Evolutionary conservation across 768 basidiomycete species (phyloP), one percentile per base, ranked within the genome.

Genomic region (Lanmaoa rubissima): DNA sequence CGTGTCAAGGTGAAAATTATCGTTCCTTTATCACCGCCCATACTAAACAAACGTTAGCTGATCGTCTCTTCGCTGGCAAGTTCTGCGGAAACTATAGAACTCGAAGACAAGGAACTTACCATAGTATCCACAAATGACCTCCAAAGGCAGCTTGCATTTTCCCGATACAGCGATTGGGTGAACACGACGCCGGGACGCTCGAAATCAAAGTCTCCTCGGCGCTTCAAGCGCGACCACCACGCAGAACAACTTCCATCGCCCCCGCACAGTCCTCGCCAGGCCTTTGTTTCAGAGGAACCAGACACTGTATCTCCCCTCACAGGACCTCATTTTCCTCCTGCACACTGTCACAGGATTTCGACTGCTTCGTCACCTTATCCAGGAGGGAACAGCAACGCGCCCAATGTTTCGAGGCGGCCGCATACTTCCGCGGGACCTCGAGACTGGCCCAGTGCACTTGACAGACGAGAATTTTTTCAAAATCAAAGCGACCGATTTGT

Each of bases 351-450:
- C 51, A 71, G 69, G 14, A 48, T 71, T 24, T 73, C 70, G 16
- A 72, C 60, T 21, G 63, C 63, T 42, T 70, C 72, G 12, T 65
- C 67, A 17, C 71, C 74, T 52, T 69, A 72, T 59, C 61, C 67
- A 44, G 59, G 39, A 46, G 65, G 61, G 62, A 65, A 58, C 60
- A 60, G 62, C 19, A 68, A 53, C 56, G 73, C 64, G 57, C 55
- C 54, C 61, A 76, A 68, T 61, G 54, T 69, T 43, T 68, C 73
- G 39, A 77, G 84, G 55, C 74, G 88, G 45, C 88, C 88, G 35
- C 87, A 90, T 65, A 90, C 88, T 24, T 86, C 85, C 56, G 86
- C 86, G n/a, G 87, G 88, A 13, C 84, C 83, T 28, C 75, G 85
- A 56, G 87, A 88, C 65, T 78, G 76, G 66, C 68, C 77, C 32